phyloP scores from a whole-genome alignment of 352 stramenopile genomes.

The Phytophthora sansomeana region DNA sequence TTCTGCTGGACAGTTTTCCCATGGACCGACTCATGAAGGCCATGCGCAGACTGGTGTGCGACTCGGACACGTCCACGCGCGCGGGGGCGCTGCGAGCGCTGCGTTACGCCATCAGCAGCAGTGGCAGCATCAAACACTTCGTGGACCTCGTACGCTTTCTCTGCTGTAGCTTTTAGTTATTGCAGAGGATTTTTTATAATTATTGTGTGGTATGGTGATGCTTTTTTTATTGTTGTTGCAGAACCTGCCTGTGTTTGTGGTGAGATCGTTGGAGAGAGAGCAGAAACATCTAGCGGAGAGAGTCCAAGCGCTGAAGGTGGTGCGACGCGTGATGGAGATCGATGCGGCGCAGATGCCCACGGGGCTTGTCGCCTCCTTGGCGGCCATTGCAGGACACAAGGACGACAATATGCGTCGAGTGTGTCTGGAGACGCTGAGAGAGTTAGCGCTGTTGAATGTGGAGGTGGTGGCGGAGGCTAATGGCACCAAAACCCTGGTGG shows the following conservation, averaged over 20 bases:
- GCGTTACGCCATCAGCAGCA: conserved; percentile 87
- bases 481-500: conserved; percentile 83
- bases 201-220: background rate
- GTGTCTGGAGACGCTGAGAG: conserved; percentile 86
- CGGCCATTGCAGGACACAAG: conserved; percentile 88
- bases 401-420: conserved; percentile 91
- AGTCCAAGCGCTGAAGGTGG: conserved; percentile 89
- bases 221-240: background rate
- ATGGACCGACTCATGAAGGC: conserved; percentile 84
- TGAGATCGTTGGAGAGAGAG: conserved; percentile 87
- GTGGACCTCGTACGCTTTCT: conserved; percentile 45
- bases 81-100: conserved; percentile 80
- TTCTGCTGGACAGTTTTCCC: conserved; percentile 85
- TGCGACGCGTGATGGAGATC: conserved; percentile 87
- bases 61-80: conserved; percentile 83
- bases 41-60: conserved; percentile 77
- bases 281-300: conserved; percentile 87
- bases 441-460: conserved; percentile 82
- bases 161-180: background rate
- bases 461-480: conserved; percentile 87
- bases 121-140: conserved; percentile 69
- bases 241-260: conserved; percentile 84
- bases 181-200: background rate
- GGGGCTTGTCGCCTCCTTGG: conserved; percentile 80
- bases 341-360: conserved; percentile 87